Evolutionary conservation across 371 early-diverging fungal species (phyloP).

Genomic region (Lichtheimia ramosa): DNA sequence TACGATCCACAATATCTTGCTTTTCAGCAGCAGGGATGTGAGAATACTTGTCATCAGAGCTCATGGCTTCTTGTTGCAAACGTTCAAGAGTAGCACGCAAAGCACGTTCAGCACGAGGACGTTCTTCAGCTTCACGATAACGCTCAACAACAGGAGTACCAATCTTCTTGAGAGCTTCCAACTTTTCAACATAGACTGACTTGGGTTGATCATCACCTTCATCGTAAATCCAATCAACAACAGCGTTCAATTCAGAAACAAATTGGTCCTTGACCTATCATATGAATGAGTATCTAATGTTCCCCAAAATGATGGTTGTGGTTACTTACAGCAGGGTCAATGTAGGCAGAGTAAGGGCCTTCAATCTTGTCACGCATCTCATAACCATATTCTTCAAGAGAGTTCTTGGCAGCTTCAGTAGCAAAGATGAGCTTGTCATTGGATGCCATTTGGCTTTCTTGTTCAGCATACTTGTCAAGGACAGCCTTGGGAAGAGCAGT

Average conservation of each 20-base stretch:
- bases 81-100: constrained; percentile 79
- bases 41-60: constrained; percentile 81
- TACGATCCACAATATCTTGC: constrained; percentile 76
- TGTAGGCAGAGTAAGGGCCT: constrained; percentile 70
- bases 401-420: constrained; percentile 93
- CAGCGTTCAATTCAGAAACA: constrained; percentile 66
- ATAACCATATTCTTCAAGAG: constrained; percentile 97
- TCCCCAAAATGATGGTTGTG: background rate
- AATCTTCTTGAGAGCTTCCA: constrained; percentile 76
- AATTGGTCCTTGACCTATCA: constrained; percentile 67
- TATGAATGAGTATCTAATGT: no score
- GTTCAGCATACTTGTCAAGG: constrained; percentile 66
- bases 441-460: constrained; percentile 85
- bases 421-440: constrained; percentile 89
- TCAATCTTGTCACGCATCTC: constrained; percentile 89
- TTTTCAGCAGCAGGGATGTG: constrained; percentile 90
- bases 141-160: constrained; percentile 85
- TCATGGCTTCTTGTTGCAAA: constrained; percentile 68
- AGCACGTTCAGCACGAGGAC: constrained; percentile 78
- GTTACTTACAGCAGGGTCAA: constrained; percentile 57
- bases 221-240: constrained; percentile 97
- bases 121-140: constrained; percentile 82
- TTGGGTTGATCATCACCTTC: constrained; percentile 94
- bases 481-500: constrained; percentile 56
- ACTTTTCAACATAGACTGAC: constrained; percentile 84